Percentiles rank a stretch among this genome's conserved stretches.
Conservation (phyloP, 345 rosid genomes). For the Mercurialis annua region DNA sequence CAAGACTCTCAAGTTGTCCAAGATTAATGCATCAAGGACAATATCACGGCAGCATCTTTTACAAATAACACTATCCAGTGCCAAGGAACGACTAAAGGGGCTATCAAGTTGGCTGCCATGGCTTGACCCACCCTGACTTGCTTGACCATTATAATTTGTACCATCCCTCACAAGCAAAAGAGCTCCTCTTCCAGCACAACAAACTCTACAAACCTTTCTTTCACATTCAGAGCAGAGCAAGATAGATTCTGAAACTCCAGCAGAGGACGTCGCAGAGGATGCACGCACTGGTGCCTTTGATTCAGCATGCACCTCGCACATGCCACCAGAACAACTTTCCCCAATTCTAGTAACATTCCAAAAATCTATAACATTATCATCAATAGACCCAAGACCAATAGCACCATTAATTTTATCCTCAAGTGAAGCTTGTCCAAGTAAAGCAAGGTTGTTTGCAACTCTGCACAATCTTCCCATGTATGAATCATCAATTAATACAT, state of each 20-base stretch:
- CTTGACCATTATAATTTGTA: slow-evolving; percentile 30
- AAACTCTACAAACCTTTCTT: slow-evolving; percentile 74
- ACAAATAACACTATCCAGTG: slow-evolving; percentile 61
- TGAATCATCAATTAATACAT: slow-evolving; percentile 58
- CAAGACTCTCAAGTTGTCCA: slow-evolving; percentile 86
- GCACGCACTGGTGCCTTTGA: slow-evolving; percentile 33
- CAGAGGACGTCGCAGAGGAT: slow-evolving; percentile 37
- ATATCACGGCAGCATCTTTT: slow-evolving; percentile 65
- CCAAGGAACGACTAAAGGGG: slow-evolving; percentile 44
- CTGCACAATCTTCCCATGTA: slow-evolving; percentile 71
- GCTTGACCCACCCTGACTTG: slow-evolving; percentile 57
- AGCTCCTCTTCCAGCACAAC: slow-evolving; percentile 94
- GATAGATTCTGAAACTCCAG: slow-evolving; percentile 39
- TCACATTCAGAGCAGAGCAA: slow-evolving; percentile 63
- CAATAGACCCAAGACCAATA: slow-evolving; percentile 63
- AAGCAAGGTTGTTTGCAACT: slow-evolving; percentile 63
- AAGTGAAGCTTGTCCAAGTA: slow-evolving; percentile 72
- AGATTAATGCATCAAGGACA: slow-evolving; percentile 69
- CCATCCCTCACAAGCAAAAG: slow-evolving; percentile 63
- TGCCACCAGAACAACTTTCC: slow-evolving; percentile 60
- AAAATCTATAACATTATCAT: slow-evolving; percentile 60
- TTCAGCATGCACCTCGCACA: slow-evolving; percentile 70
- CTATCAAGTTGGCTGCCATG: slow-evolving; percentile 56
- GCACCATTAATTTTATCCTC: slow-evolving; percentile 82
- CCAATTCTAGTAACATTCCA: slow-evolving; percentile 72